Percentiles rank a stretch among this genome's conserved stretches.
Conservation (phyloP, 139 green algal genomes). For the Zygnema cylindricum region DNA sequence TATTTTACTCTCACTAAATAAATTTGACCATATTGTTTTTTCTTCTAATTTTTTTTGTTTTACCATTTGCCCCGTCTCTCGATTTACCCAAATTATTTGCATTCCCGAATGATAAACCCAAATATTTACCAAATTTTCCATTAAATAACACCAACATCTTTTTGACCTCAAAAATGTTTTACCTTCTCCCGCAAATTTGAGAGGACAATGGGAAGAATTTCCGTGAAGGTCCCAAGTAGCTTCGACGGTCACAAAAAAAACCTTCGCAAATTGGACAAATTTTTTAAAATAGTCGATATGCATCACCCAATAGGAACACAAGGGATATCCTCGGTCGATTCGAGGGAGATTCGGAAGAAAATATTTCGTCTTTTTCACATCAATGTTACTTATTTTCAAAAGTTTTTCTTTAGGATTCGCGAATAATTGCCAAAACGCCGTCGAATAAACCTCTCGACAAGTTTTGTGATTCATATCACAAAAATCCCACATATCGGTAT, state of each 20-base stretch:
- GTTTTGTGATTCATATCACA: background rate
- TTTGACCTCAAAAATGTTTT: background rate
- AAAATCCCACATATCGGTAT: background rate
- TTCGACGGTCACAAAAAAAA: background rate
- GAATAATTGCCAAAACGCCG: background rate
- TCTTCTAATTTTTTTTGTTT: background rate
- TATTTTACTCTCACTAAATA: background rate
- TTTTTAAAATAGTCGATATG: background rate
- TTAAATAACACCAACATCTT: background rate
- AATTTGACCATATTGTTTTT: background rate
- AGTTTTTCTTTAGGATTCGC: background rate
- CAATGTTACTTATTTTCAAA: background rate
- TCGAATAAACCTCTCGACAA: background rate
- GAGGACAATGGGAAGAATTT: background rate
- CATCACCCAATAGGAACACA: background rate
- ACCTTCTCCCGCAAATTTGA: background rate
- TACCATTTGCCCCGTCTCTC: background rate
- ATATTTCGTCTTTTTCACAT: background rate
- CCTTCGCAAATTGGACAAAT: background rate
- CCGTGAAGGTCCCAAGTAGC: background rate
- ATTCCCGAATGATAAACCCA: background rate
- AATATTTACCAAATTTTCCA: background rate
- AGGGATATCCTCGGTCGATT: background rate
- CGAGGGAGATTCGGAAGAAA: background rate
- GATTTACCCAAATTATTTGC: background rate